These are phyloP conservation scores for Triticum monococcum DNA, from an alignment of 176 grass and related monocot species.

Conservation along the genomic window DNA sequence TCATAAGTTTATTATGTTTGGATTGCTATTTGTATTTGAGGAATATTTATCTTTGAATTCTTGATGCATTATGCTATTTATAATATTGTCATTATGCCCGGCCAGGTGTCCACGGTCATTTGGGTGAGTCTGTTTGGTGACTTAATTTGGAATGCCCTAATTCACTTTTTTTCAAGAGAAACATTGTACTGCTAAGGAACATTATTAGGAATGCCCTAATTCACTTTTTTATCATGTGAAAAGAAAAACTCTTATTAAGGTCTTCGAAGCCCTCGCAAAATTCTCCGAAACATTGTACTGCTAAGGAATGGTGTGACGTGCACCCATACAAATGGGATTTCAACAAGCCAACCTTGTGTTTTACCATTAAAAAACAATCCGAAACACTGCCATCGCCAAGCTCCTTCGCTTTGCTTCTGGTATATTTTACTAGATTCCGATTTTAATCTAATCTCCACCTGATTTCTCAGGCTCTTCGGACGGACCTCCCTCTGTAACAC, in stretches of 20 bases:
- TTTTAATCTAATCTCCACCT: constrained; percentile 14
- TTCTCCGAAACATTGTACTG: not conserved
- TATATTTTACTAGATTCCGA: not conserved
- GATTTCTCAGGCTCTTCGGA: constrained; percentile 20
- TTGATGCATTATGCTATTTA: no score
- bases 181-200: no score
- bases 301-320: not conserved
- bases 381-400: not conserved
- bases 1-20: no score
- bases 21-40: no score
- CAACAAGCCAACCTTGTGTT: not conserved
- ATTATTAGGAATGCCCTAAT: no score
- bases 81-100: no score
- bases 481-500: constrained; percentile 33
- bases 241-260: not conserved
- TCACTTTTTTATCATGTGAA: not conserved
- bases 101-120: no score
- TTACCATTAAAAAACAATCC: not conserved
- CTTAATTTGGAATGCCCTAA: no score
- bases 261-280: not conserved
- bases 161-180: no score
- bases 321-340: not conserved
- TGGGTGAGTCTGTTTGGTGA: no score
- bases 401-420: not conserved
- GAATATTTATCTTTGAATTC: no score